phyloP scores from a whole-genome alignment of 2,329 filamentous ascomycete species.

The Venturiaceae sp. region DNA sequence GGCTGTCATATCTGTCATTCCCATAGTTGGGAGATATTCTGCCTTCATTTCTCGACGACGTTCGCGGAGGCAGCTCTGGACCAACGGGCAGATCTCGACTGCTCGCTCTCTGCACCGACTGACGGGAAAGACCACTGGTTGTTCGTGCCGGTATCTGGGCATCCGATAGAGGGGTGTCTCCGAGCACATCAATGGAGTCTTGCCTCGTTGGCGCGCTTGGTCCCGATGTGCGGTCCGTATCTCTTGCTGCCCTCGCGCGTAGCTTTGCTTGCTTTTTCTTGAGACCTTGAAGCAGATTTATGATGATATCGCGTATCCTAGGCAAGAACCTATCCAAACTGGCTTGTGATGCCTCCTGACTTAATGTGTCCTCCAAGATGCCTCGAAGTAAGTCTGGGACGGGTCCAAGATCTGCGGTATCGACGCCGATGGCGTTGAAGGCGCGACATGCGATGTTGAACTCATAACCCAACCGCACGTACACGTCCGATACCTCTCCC shows the following conservation, averaged over 20 bases:
- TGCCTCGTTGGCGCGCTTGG: slow-evolving; percentile 14
- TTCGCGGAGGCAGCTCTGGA: slow-evolving; percentile 37
- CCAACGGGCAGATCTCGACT: slow-evolving; percentile 27
- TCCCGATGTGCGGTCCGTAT: slow-evolving; percentile 24
- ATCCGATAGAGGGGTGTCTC: slow-evolving; percentile 17
- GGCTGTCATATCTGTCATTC: slow-evolving; percentile 15
- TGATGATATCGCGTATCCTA: slow-evolving; percentile 94
- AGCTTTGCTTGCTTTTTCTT: slow-evolving; percentile 96
- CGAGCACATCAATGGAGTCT: slow-evolving; percentile 21
- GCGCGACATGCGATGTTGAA: slow-evolving; percentile 98
- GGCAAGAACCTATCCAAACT: slow-evolving; percentile 92
- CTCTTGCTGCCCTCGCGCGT: slow-evolving; percentile 44
- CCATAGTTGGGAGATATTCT: slow-evolving; percentile 26
- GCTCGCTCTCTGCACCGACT: slow-evolving; percentile 28
- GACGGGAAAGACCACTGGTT: slow-evolving; percentile 25
- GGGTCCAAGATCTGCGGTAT: slow-evolving; percentile 87
- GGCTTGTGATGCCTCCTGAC: slow-evolving; percentile 88
- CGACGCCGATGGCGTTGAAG: slow-evolving; percentile 93
- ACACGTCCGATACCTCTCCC: slow-evolving; percentile 93
- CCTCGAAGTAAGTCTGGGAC: slow-evolving; percentile 83
- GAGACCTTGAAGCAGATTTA: slow-evolving; percentile 87
- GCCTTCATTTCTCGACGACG: slow-evolving; percentile 33
- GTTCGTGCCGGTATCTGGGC: slow-evolving; percentile 26
- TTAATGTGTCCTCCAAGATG: slow-evolving; percentile 91
- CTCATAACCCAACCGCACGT: slow-evolving; percentile 93